These are phyloP conservation scores for Oenanthe javanica DNA, from an alignment of 140 eudicot species.

Conservation along the genomic window DNA sequence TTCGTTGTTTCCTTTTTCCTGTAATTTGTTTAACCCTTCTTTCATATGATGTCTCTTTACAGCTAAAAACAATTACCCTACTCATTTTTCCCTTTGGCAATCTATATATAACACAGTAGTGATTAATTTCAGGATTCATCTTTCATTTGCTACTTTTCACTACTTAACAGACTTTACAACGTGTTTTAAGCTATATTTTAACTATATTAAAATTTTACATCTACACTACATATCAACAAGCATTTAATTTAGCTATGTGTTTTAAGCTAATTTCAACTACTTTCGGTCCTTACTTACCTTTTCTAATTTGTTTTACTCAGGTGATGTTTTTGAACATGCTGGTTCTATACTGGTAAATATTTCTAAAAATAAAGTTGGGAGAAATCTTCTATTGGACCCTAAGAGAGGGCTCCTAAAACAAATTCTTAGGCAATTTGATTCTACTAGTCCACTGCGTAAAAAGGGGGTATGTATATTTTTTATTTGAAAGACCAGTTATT, in stretches of 20 bases:
- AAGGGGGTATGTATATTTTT: slow-evolving; percentile 57
- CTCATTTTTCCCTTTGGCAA: neutral
- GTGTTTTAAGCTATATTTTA: neutral
- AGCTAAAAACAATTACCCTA: neutral
- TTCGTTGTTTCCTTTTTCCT: neutral
- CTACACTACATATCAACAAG: neutral
- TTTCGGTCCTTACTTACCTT: neutral
- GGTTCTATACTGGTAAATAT: slow-evolving; percentile 89
- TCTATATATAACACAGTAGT: neutral
- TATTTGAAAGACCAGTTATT: neutral
- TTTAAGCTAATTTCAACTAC: neutral
- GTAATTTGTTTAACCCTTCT: neutral
- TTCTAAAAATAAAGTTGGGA: slow-evolving; percentile 70
- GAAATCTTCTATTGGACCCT: slow-evolving; percentile 68
- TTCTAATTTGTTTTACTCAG: slow-evolving; percentile 17
- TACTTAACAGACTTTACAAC: neutral
- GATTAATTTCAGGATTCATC: neutral
- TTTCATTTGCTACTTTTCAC: neutral
- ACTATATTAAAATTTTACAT: neutral
- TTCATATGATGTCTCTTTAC: neutral
- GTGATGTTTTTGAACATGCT: slow-evolving; percentile 92
- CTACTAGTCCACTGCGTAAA: slow-evolving; percentile 66
- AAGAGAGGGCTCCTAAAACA: slow-evolving; percentile 87
- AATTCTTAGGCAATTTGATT: slow-evolving; percentile 79
- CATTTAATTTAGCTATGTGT: neutral